Evolutionary conservation across 164 flowering plant species (phyloP).

Genomic region (Macadamia integrifolia): DNA sequence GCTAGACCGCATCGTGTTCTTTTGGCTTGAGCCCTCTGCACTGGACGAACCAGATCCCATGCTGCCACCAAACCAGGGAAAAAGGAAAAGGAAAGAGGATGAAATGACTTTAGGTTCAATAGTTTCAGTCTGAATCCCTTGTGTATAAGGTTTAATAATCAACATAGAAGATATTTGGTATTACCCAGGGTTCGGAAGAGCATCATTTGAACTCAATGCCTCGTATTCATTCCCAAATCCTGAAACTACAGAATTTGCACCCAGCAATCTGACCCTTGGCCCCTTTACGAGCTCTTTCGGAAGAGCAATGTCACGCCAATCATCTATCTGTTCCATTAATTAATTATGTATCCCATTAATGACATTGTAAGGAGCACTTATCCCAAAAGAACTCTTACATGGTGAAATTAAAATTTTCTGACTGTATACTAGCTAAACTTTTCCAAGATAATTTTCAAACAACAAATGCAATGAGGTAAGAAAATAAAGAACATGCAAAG

Average conservation of each 20-base stretch:
- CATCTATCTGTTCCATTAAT: conserved; percentile 62
- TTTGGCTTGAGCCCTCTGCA: conserved; percentile 33
- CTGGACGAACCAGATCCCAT: conserved; percentile 35
- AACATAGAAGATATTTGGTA: background rate
- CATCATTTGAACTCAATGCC: conserved; percentile 39
- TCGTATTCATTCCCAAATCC: conserved; percentile 85
- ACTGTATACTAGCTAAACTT: background rate
- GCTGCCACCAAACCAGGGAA: conserved; percentile 20
- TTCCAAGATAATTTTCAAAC: background rate
- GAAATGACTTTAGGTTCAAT: conserved; percentile 4
- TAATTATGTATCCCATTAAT: background rate
- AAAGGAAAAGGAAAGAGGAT: background rate
- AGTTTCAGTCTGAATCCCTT: background rate
- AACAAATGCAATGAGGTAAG: background rate
- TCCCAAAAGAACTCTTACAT: background rate
- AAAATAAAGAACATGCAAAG: background rate
- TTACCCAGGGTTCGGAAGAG: conserved; percentile 40
- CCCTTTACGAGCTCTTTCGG: conserved; percentile 59
- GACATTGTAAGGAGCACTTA: background rate
- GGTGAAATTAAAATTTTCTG: background rate
- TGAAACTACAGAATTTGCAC: conserved; percentile 61
- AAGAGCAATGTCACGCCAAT: conserved; percentile 92
- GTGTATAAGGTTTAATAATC: background rate
- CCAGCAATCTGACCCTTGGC: conserved; percentile 59
- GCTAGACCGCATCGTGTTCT: conserved; percentile 29